Base-by-base conservation (phyloP, 106 monocot species). In the Chionographis japonica region DNA sequence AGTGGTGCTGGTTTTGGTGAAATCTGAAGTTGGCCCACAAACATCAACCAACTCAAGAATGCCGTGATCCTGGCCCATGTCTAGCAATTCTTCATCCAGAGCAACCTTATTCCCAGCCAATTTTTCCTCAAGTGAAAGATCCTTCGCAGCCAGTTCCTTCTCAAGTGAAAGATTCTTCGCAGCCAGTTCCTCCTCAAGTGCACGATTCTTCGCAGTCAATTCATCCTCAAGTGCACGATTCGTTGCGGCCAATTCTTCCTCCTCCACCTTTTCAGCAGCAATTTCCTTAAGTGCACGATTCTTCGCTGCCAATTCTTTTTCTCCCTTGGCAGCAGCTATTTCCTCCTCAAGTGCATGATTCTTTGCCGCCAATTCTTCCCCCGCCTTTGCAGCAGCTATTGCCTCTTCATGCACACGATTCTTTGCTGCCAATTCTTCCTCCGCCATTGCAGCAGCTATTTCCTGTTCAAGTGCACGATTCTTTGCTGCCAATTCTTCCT, bases 401-500 rank as follows among this genome's bases (percentile, higher is more conserved):
- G 0, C 46, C 9, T 46, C 46, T 46, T 46, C 46, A 46, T 1
- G 9, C 37, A 11, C 8, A n/a, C 11, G 13, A 27, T 65, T 63
- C 15, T 36, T 65, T 39, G 35, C 58, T 13, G 55, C 63, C 3
- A 18, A 41, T 20, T 62, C 62, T 68, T 62, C 40, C 4, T 6
- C 12, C 5, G 2, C 8, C 17, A 4, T 49, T 5, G 14, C 17
- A 27, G 46, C 46, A 5, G 46, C 46, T 46, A 46, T 46, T 46
- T 46, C 46, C 9, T 46, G 1, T 46, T 46, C 46, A 46, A 46
- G 46, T 0, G 46, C 36, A 3, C 20, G 35, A 55, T 70, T 68
- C 40, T 66, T 68, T 27, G 16, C 68, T 18, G 55, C 70, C 11
- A 12, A 60, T 68, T 82, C 79, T 65, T 73, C 79, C 61, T 75